Conservation (phyloP, 306 rosid species). For the Canavalia gladiata region DNA sequence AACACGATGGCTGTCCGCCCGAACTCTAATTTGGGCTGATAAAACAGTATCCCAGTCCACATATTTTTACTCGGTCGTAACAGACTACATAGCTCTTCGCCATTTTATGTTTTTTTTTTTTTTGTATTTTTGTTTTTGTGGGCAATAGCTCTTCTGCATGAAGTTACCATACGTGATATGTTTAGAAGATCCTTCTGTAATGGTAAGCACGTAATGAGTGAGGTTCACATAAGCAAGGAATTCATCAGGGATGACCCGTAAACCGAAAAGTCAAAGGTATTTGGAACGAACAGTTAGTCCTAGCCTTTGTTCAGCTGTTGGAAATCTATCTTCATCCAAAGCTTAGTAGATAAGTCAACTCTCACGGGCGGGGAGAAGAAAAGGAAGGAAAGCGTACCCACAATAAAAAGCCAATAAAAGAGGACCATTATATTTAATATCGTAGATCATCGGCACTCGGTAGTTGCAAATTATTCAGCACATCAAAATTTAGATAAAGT, state of each 20-base stretch:
- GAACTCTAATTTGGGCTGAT: not conserved
- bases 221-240: not conserved
- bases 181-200: not conserved
- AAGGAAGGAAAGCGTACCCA: not conserved
- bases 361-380: not conserved
- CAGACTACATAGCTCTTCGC: too few relatives aligned
- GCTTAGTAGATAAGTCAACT: not conserved
- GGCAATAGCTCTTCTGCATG: not conserved
- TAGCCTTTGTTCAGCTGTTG: conserved; percentile 22
- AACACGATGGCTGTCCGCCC: not conserved
- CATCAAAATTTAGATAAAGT: conserved; percentile 56
- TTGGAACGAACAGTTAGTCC: not conserved
- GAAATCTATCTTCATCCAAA: conserved; percentile 25
- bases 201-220: not conserved
- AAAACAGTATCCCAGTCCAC: too few relatives aligned
- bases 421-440: conserved; percentile 22
- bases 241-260: not conserved
- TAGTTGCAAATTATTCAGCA: conserved; percentile 59
- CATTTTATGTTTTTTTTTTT: too few relatives aligned
- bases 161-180: not conserved
- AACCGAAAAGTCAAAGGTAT: not conserved
- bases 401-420: not conserved
- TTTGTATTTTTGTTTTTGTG: too few relatives aligned
- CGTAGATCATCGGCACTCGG: conserved; percentile 9
- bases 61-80: too few relatives aligned